Evolutionary conservation across 2,329 filamentous ascomycete species (phyloP).

Genomic region (Drechslerella dactyloides): DNA sequence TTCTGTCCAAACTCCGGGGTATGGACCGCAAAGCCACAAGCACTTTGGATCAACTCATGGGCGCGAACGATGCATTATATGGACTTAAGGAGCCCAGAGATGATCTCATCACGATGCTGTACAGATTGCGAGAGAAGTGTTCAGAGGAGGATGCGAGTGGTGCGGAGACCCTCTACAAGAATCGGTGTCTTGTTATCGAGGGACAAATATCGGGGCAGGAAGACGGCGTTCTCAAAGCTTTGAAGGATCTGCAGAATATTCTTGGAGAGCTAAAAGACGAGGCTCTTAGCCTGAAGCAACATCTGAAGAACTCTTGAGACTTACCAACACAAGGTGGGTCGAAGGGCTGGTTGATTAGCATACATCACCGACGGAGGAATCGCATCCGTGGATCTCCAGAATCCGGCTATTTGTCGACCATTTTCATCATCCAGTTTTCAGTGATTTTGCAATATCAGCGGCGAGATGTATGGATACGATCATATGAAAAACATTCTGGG

Average conservation of each 20-base stretch:
- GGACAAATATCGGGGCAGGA: not conserved
- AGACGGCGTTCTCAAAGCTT: not conserved
- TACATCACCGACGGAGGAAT: too few relatives aligned
- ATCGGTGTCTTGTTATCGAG: not conserved
- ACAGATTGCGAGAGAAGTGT: not conserved
- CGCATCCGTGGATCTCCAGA: too few relatives aligned
- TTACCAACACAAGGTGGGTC: not conserved
- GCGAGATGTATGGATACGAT: too few relatives aligned
- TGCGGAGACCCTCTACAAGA: not conserved
- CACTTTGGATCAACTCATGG: not conserved
- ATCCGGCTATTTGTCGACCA: too few relatives aligned
- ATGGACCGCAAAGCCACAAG: not conserved
- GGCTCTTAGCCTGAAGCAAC: not conserved
- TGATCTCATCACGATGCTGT: not conserved
- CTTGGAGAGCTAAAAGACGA: not conserved
- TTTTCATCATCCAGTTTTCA: too few relatives aligned
- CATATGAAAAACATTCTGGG: too few relatives aligned
- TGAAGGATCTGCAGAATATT: not conserved
- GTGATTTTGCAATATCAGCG: too few relatives aligned
- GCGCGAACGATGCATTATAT: not conserved
- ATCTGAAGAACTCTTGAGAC: not conserved
- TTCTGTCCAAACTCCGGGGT: not conserved
- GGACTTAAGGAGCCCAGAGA: not conserved
- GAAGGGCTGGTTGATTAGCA: too few relatives aligned
- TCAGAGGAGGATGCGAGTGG: not conserved